Evolutionary conservation across 768 basidiomycete genomes (phyloP).

Genomic region (Leccinellum albellum): DNA sequence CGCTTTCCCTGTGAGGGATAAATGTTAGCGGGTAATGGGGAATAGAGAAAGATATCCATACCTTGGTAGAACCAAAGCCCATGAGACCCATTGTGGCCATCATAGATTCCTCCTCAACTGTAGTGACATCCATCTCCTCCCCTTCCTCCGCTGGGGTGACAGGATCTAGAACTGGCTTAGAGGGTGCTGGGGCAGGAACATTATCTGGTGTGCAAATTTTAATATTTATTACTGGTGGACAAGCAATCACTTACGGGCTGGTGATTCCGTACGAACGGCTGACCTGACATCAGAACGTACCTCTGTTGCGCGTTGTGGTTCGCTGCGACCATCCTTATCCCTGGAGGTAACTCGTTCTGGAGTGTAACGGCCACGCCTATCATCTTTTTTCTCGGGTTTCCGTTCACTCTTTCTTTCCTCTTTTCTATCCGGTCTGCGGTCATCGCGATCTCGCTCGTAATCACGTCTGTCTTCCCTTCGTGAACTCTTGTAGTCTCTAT

Average conservation of each 20-base stretch:
- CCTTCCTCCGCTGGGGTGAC: conserved; percentile 46
- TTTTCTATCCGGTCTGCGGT: conserved; percentile 30
- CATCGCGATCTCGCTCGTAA: conserved; percentile 29
- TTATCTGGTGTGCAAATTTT: conserved; percentile 4
- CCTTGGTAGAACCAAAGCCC: conserved; percentile 90
- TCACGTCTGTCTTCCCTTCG: conserved; percentile 34
- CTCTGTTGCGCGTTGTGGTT: conserved; percentile 21
- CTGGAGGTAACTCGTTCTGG: conserved; percentile 34
- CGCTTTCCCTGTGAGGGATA: conserved; percentile 59
- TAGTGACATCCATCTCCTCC: conserved; percentile 50
- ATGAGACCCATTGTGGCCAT: conserved; percentile 86
- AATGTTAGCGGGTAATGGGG: background rate
- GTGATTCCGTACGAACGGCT: conserved; percentile 7
- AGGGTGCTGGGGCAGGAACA: conserved; percentile 4
- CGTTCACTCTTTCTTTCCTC: conserved; percentile 32
- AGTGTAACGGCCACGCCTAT: conserved; percentile 38
- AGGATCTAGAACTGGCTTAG: conserved; percentile 39
- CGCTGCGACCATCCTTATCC: conserved; percentile 27
- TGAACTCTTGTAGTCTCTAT: conserved; percentile 36
- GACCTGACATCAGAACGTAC: conserved; percentile 13
- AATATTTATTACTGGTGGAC: background rate
- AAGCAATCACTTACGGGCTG: conserved; percentile 12
- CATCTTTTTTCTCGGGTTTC: conserved; percentile 33
- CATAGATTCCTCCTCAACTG: conserved; percentile 75
- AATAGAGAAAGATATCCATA: conserved; percentile 26